Percentiles rank a stretch among this genome's conserved stretches.
Evolutionary conservation across 305 asterid genomes (phyloP).

Genomic region (Fraxinus greggii): DNA sequence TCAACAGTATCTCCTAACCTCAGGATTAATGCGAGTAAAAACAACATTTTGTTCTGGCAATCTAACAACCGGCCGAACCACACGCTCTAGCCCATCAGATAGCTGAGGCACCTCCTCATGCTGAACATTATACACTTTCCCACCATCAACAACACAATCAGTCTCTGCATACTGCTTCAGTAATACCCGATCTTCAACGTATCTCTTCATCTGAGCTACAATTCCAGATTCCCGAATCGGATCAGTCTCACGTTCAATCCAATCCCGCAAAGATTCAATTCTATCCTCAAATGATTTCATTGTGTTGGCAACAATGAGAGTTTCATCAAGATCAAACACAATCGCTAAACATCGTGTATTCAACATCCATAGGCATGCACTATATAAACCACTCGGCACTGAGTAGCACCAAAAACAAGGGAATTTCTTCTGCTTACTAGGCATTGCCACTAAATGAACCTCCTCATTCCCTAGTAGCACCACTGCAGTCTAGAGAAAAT

Average conservation of each 20-base stretch:
- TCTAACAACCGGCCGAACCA: slow-evolving; percentile 84
- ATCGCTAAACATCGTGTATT: slow-evolving; percentile 82
- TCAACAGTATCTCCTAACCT: slow-evolving; percentile 57
- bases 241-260: slow-evolving; percentile 76
- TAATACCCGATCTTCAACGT: slow-evolving; percentile 77
- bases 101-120: slow-evolving; percentile 74
- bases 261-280: slow-evolving; percentile 63
- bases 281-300: slow-evolving; percentile 97
- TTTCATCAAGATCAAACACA: slow-evolving; percentile 97
- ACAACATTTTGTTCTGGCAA: slow-evolving; percentile 80
- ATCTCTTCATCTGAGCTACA: slow-evolving; percentile 90
- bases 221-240: slow-evolving; percentile 74
- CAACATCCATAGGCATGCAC: slow-evolving; percentile 71
- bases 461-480: slow-evolving; percentile 75
- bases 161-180: slow-evolving; percentile 91
- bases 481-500: slow-evolving; percentile 73
- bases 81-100: slow-evolving; percentile 59
- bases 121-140: slow-evolving; percentile 57
- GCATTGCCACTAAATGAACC: slow-evolving; percentile 97
- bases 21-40: slow-evolving; percentile 94
- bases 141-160: slow-evolving; percentile 76
- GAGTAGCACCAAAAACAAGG: slow-evolving; percentile 98
- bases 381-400: slow-evolving; percentile 69
- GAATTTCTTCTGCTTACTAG: slow-evolving; percentile 82
- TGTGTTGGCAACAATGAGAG: slow-evolving; percentile 95